Percentiles rank a stretch among this genome's conserved stretches.
phyloP scores from a whole-genome alignment of 208 protist genomes.

The Phytomonas sp. region DNA sequence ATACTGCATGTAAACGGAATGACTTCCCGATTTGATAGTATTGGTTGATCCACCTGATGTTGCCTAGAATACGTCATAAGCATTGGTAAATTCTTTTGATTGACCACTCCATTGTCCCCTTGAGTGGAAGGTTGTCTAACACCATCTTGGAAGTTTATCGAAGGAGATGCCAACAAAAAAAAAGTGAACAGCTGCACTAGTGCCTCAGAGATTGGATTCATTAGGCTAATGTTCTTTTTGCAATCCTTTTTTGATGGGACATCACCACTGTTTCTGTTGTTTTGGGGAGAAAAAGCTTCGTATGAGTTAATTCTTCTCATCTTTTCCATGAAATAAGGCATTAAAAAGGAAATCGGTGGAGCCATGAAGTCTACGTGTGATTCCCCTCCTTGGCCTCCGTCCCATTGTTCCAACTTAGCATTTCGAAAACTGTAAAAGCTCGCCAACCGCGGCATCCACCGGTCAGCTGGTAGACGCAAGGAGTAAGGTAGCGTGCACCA shows the following conservation, averaged over 20 bases:
- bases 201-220: background rate
- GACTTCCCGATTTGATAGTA: background rate
- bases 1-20: background rate
- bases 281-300: background rate
- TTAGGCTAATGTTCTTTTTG: background rate
- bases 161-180: background rate
- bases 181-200: background rate
- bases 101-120: background rate
- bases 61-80: background rate
- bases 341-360: conserved; percentile 6
- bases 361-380: background rate
- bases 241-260: background rate
- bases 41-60: background rate
- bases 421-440: conserved; percentile 8
- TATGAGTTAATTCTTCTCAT: background rate
- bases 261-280: background rate
- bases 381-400: background rate
- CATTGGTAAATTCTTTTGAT: background rate
- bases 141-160: background rate
- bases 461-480: conserved; percentile 8
- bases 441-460: conserved; percentile 35
- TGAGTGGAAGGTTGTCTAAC: background rate
- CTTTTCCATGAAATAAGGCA: background rate
- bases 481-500: conserved; percentile 35
- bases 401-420: background rate